These are phyloP conservation scores for Bipolaris oryzae DNA, from an alignment of 2,329 filamentous ascomycete genomes.

Conservation along the genomic window DNA sequence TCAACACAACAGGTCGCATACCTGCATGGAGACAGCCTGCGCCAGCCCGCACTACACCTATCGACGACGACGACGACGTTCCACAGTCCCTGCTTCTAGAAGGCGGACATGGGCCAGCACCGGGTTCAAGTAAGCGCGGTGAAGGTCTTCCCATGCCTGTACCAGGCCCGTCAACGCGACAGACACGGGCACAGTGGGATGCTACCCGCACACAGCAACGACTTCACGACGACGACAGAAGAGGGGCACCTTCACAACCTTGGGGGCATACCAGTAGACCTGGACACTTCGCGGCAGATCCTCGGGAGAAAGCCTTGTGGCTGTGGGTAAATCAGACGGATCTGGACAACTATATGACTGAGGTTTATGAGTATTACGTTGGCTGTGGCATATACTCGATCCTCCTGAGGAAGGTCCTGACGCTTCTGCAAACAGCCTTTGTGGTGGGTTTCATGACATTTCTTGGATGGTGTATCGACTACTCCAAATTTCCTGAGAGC, in stretches of 20 bases:
- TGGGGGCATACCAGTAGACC: slow-evolving; percentile 34
- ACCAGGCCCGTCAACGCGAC: slow-evolving; percentile 52
- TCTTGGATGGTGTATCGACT: slow-evolving; percentile 84
- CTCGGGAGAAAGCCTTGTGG: slow-evolving; percentile 83
- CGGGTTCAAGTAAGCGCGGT: slow-evolving; percentile 24
- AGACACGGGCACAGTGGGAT: slow-evolving; percentile 58
- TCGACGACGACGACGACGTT: slow-evolving; percentile 60
- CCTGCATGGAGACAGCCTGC: slow-evolving; percentile 47
- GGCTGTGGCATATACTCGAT: slow-evolving; percentile 88
- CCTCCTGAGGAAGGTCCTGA: slow-evolving; percentile 71
- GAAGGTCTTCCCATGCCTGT: slow-evolving; percentile 50
- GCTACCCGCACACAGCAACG: slow-evolving; percentile 54
- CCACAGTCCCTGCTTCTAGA: slow-evolving; percentile 68
- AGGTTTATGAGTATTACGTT: slow-evolving; percentile 85
- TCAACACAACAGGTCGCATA: slow-evolving; percentile 38
- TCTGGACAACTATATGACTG: slow-evolving; percentile 82
- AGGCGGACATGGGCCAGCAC: slow-evolving; percentile 49
- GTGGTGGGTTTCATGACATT: slow-evolving; percentile 83
- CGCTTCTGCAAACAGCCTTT: slow-evolving; percentile 81
- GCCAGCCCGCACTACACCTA: slow-evolving; percentile 21
- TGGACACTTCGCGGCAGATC: slow-evolving; percentile 53
- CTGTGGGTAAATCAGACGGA: slow-evolving; percentile 92
- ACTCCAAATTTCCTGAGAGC: slow-evolving; percentile 70
- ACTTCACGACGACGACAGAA: slow-evolving; percentile 45
- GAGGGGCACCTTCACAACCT: slow-evolving; percentile 20